Evolutionary conservation across 441 rosid genomes (phyloP), one percentile per base, ranked within the genome.

Genomic region (Melastoma candidum): DNA sequence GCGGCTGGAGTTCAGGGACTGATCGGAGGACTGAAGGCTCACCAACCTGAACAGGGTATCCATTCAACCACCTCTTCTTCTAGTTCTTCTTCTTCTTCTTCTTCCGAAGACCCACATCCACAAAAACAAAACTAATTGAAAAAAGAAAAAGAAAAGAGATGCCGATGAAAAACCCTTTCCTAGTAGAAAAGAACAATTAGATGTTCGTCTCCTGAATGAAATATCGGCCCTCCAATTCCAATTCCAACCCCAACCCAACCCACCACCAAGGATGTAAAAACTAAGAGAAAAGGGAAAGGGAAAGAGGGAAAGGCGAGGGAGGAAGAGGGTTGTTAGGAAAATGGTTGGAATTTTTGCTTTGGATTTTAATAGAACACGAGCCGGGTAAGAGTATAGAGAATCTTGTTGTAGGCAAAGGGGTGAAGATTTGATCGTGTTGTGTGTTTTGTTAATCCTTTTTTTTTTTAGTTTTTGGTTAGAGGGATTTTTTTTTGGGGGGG

Each of bases 21-120:
- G 64, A 29, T 60, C 53, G 51, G 50, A 46, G 7, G 64, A 60
- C 36, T 60, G 64, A 79, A 76, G 57, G 57, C 71, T 82, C 13
- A 85, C 94, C 44, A 92, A 71, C 59, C 94, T 82, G 67, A 87
- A 87, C 85, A 92, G 74, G 53, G 98, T 87, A 83, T 92, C 96
- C 98, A 90, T 87, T 67, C 70, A 70, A 67, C 55, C 41, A 17
- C 22, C 22, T 17, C 22, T 17, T 17, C 22, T 17, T 17, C 22
- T 17, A 17, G 22, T 17, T 17, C 22, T 17, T 36, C 46, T 26
- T 56, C 22, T 29, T 36, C 41, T 9, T 36, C 41, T 36, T 4
- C 41, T 29, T 29, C 36, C 36, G 68, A 49, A 68, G 74, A 69
- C 71, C 81, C 71, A 59, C 88, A 84, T 77, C 70, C 72, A 77